Evolutionary conservation across 371 early-diverging fungal species (phyloP), one percentile per base, ranked within the genome.

Genomic region (Dipsacomyces acuminosporus): DNA sequence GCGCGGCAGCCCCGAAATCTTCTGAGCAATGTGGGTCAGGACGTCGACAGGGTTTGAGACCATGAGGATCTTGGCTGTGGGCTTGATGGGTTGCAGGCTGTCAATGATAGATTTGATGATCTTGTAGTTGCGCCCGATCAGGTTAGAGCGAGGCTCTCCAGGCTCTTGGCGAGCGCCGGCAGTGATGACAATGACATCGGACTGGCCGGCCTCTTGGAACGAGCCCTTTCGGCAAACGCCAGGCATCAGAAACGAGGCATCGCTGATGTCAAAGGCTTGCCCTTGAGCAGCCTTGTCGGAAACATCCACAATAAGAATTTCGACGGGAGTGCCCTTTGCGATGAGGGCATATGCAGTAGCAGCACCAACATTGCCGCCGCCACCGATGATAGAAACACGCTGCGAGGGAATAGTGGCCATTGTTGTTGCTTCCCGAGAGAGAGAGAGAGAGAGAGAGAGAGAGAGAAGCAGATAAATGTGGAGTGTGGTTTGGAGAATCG

Each of bases 21-120:
- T 84, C 45, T 89, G 90, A 5, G 93, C 88, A 72, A 92, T 84
- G 40, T 74, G 76, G 2, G 93, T 89, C 61, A 93, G 76, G 34
- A 88, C 75, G 60, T 93, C 93, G 30, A 89, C 83, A 1, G 92
- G 91, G 56, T 92, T 92, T 24, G 91, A 79, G 5, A 92, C 90
- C 41, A 91, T 59, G 34, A 90, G 54, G n/a, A 91, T 72, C 48
- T 83, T 82, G 33, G 88, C 80, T 13, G 82, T 75, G 15, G 70
- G 50, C 40, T 86, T 87, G 66, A 92, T 81, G 33, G 90, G 89
- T 55, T 85, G 76, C 76, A 93, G 82, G 1, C 76, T 71, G 15
- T 78, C 78, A 49, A 93, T 80, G 19, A 90, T 82, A 23, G 75
- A 78, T 42, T 77, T 71, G 20, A 92, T 75, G 25, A 93, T 88